Evolutionary conservation across 2,329 filamentous ascomycete genomes (phyloP).

Genomic region (Epichloe elymi): DNA sequence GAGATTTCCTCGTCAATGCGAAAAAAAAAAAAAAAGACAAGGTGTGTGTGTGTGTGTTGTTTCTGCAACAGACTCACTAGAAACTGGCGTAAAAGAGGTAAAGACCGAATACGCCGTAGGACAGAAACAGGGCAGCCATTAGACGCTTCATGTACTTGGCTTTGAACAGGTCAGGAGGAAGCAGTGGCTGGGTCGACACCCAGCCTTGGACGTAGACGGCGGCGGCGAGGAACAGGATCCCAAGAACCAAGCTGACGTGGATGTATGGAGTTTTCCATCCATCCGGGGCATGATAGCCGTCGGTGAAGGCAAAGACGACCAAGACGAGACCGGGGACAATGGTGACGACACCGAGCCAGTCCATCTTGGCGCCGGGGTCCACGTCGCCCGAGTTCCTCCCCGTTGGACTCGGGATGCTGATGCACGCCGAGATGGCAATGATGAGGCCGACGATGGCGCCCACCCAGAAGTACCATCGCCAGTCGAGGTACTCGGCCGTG

Average conservation of each 20-base stretch:
- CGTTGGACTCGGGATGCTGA: constrained; percentile 22
- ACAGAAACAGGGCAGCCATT: constrained; percentile 45
- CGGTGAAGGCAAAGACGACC: constrained; percentile 63
- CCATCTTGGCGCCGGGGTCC: constrained; percentile 36
- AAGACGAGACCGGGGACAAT: constrained; percentile 54
- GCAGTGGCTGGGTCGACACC: constrained; percentile 52
- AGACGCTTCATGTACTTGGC: constrained; percentile 57
- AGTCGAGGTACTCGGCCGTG: constrained; percentile 44
- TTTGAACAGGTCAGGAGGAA: constrained; percentile 57
- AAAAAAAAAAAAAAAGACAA: neutral
- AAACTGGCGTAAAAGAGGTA: constrained; percentile 58
- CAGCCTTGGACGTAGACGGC: constrained; percentile 62
- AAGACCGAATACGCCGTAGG: constrained; percentile 56
- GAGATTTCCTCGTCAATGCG: neutral
- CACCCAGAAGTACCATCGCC: constrained; percentile 62
- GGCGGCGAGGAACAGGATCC: constrained; percentile 41
- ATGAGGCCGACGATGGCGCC: constrained; percentile 34
- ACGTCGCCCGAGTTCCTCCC: constrained; percentile 16
- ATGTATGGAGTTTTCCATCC: constrained; percentile 68
- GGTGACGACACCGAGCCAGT: constrained; percentile 50
- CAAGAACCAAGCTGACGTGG: constrained; percentile 48
- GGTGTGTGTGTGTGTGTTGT: neutral
- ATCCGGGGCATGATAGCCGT: constrained; percentile 52
- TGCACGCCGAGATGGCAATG: constrained; percentile 29
- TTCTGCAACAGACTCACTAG: constrained; percentile 35